Evolutionary conservation across 129 eudicot species (phyloP).

Genomic region (Centella asiatica): DNA sequence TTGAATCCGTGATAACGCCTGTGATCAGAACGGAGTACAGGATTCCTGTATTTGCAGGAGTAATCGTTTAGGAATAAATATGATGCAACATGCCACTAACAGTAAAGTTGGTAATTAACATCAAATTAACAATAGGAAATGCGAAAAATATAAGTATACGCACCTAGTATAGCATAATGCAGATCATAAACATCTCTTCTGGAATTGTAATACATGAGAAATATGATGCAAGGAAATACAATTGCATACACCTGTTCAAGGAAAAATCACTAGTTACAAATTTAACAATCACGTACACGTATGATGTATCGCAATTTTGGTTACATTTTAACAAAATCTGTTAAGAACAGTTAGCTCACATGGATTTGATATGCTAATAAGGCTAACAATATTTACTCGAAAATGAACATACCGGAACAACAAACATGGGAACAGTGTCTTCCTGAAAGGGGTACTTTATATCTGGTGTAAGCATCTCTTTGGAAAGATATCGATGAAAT

Average conservation of each 20-base stretch:
- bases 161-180: conserved; percentile 63
- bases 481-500: conserved; percentile 49
- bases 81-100: background rate
- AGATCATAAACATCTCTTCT: conserved; percentile 63
- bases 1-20: conserved; percentile 61
- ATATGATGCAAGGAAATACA: conserved; percentile 33
- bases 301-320: too few relatives aligned
- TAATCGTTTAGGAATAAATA: background rate
- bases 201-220: conserved; percentile 31
- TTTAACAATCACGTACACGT: background rate
- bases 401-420: conserved; percentile 50
- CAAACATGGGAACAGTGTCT: conserved; percentile 47
- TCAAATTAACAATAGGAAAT: background rate
- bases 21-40: conserved; percentile 47
- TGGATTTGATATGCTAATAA: background rate
- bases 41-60: conserved; percentile 31
- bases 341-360: background rate
- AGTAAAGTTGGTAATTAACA: background rate
- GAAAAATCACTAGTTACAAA: background rate
- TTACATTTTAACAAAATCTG: too few relatives aligned
- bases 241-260: conserved; percentile 35
- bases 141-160: background rate
- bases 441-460: conserved; percentile 38
- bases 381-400: background rate
- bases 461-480: conserved; percentile 40